Evolutionary conservation across 2,329 filamentous ascomycete genomes (phyloP).

Genomic region (Rhynchosporium secalis): DNA sequence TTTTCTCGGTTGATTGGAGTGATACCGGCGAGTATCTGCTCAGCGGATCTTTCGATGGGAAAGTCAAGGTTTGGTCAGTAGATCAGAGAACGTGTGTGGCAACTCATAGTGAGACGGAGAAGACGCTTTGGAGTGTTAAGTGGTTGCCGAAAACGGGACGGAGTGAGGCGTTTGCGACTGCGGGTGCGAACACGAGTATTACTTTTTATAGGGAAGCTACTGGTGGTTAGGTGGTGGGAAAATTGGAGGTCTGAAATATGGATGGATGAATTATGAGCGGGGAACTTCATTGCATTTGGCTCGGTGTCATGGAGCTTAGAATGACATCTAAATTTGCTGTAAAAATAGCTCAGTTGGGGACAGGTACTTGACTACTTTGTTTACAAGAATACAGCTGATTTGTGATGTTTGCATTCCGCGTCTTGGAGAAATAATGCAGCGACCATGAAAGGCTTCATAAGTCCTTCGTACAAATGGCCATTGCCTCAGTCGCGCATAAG

Average conservation of each 20-base stretch:
- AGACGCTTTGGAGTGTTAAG: conserved; percentile 77
- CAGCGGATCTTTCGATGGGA: conserved; percentile 86
- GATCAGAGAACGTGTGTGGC: conserved; percentile 83
- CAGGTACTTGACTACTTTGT: too few species aligned
- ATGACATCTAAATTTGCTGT: background rate
- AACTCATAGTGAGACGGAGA: conserved; percentile 88
- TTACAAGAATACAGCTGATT: too few species aligned
- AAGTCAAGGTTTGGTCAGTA: conserved; percentile 94
- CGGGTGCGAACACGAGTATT: conserved; percentile 73
- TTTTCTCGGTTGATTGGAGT: conserved; percentile 90
- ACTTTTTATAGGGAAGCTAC: conserved; percentile 85
- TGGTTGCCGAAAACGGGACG: conserved; percentile 73
- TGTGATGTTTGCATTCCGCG: too few species aligned
- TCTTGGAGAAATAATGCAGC: too few species aligned
- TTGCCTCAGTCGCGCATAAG: too few species aligned
- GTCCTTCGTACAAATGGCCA: too few species aligned
- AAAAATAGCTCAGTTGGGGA: too few species aligned
- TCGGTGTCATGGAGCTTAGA: background rate
- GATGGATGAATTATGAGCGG: background rate
- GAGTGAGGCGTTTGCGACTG: conserved; percentile 74
- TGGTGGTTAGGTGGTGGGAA: conserved; percentile 45
- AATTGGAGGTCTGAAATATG: background rate
- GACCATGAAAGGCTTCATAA: too few species aligned
- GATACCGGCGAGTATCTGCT: conserved; percentile 88
- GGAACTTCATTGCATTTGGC: background rate